These are phyloP conservation scores for Didymella keratinophila DNA, from an alignment of 2,329 filamentous ascomycete genomes.

Conservation along the genomic window DNA sequence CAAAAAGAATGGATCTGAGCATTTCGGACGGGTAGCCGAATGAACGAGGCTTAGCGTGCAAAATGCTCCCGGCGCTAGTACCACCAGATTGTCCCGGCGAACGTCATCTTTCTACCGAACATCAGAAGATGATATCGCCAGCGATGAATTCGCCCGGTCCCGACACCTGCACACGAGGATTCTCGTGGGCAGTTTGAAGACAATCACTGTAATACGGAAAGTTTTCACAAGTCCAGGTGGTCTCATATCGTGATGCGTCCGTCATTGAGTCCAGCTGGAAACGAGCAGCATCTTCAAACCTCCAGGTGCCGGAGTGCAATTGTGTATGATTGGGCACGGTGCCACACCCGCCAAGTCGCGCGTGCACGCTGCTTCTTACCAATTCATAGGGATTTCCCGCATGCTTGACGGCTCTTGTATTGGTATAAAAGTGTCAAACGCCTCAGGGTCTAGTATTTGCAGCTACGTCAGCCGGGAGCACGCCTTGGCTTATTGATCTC, in stretches of 20 bases:
- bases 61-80: conserved; percentile 12
- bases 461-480: conserved; percentile 8
- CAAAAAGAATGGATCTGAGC: conserved; percentile 7
- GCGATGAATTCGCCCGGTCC: conserved; percentile 5
- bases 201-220: no score
- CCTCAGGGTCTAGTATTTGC: conserved; percentile 5
- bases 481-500: neutral
- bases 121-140: neutral
- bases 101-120: conserved; percentile 10
- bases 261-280: neutral
- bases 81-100: conserved; percentile 2
- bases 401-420: neutral
- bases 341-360: conserved; percentile 6
- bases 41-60: neutral
- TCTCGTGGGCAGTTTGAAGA: neutral
- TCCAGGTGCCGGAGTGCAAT: neutral
- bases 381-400: neutral
- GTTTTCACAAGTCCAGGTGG: no score
- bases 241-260: neutral
- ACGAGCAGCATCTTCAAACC: conserved; percentile 1
- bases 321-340: conserved; percentile 12
- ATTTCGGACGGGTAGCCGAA: neutral
- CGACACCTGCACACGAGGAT: neutral
- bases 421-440: conserved; percentile 13
- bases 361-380: conserved; percentile 1